Evolutionary conservation across 163 green algal genomes (phyloP).

Genomic region (Scenedesmus sp.): DNA sequence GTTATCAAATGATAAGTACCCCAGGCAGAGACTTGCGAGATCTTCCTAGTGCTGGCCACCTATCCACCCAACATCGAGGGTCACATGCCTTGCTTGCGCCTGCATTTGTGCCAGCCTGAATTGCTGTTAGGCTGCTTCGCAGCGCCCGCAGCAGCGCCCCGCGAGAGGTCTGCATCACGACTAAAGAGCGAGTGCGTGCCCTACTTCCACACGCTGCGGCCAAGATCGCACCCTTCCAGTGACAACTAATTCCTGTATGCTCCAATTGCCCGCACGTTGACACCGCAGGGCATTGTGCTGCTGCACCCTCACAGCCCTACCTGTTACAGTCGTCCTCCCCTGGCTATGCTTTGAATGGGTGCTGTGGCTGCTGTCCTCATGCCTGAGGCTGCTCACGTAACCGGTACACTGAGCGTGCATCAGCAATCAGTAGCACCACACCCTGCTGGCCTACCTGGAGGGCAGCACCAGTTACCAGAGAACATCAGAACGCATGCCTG

Average conservation of each 20-base stretch:
- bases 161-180: slow-evolving; percentile 26
- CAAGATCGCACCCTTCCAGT: neutral
- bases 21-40: neutral
- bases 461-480: neutral
- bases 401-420: neutral
- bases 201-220: neutral
- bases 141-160: slow-evolving; percentile 35
- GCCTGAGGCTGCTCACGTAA: neutral
- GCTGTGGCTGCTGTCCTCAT: neutral
- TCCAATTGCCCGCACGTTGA: neutral
- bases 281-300: neutral
- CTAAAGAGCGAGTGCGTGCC: neutral
- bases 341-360: neutral
- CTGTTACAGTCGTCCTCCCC: neutral
- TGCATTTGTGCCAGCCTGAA: neutral
- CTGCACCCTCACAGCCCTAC: neutral
- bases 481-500: too few species aligned
- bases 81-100: slow-evolving; percentile 30
- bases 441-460: neutral
- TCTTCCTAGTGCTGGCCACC: neutral
- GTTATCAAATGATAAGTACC: neutral
- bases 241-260: neutral
- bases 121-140: neutral
- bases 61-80: neutral
- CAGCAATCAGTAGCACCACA: neutral